Percentiles rank a stretch among this genome's conserved stretches.
Conservation (phyloP, 139 green algal species). For the Closterium sp. region DNA sequence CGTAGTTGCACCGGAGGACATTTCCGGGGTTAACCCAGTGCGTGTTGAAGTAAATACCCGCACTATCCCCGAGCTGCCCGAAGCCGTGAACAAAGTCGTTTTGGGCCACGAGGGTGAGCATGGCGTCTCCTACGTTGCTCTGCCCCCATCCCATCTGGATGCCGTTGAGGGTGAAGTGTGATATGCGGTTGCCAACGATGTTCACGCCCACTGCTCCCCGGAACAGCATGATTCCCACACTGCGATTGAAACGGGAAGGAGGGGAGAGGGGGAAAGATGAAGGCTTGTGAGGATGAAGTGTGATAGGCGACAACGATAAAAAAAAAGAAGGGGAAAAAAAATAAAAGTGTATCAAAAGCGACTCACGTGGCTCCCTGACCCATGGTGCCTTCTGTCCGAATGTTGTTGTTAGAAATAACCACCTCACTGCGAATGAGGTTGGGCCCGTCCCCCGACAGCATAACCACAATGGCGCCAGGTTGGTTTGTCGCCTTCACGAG, state of each 20-base stretch:
- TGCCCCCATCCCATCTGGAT: background rate
- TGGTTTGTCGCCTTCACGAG: background rate
- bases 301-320: no score
- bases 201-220: background rate
- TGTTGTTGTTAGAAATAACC: background rate
- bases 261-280: no score
- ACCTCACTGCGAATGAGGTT: background rate
- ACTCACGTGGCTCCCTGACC: background rate
- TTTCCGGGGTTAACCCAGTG: constrained; percentile 28
- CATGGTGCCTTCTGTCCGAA: background rate
- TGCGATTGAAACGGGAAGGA: no score
- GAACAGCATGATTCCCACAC: background rate
- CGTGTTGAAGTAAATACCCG: constrained; percentile 13
- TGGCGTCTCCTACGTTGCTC: background rate
- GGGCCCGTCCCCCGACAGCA: background rate
- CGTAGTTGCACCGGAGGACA: constrained; percentile 14
- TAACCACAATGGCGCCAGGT: background rate
- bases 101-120: background rate
- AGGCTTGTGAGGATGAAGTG: background rate
- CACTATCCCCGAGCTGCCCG: constrained; percentile 1
- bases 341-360: no score
- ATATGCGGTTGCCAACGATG: background rate
- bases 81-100: background rate
- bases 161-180: background rate
- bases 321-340: no score